Evolutionary conservation across 1,139 yeast species (phyloP).

Genomic region (Saccharomyces pastorianus): DNA sequence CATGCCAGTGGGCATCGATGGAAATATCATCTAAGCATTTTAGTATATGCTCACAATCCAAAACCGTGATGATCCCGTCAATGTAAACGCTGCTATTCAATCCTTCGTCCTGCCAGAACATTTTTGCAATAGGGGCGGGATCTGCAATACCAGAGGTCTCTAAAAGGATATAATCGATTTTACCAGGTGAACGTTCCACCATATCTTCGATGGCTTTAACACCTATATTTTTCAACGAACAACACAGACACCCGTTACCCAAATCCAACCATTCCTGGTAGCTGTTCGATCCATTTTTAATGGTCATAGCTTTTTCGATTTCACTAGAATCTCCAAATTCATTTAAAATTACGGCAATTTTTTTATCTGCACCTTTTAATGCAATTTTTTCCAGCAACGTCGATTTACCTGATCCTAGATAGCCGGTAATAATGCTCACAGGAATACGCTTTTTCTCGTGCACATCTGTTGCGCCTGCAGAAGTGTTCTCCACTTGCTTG

Average conservation of each 20-base stretch:
- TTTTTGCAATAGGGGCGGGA: constrained; percentile 91
- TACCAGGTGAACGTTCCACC: constrained; percentile 60
- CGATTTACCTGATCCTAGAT: constrained; percentile 90
- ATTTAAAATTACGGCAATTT: constrained; percentile 82
- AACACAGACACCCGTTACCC: constrained; percentile 94
- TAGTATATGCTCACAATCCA: constrained; percentile 67
- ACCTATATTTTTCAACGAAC: constrained; percentile 91
- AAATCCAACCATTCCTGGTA: constrained; percentile 93
- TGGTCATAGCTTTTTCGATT: constrained; percentile 79
- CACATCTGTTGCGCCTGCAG: constrained; percentile 8
- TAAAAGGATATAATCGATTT: constrained; percentile 77
- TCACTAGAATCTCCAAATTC: constrained; percentile 87
- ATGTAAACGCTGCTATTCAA: constrained; percentile 74
- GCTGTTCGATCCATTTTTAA: constrained; percentile 51
- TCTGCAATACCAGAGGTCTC: constrained; percentile 99
- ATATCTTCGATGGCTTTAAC: constrained; percentile 88
- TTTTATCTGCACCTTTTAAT: constrained; percentile 46
- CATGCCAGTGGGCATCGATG: constrained; percentile 55
- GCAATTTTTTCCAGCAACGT: constrained; percentile 74
- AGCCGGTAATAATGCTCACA: constrained; percentile 87
- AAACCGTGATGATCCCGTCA: constrained; percentile 89
- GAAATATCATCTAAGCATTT: constrained; percentile 58
- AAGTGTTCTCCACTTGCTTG: constrained; percentile 20
- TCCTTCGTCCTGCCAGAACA: constrained; percentile 97
- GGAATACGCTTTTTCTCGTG: constrained; percentile 60